Base-by-base conservation (phyloP, 2,329 filamentous ascomycete genomes). In the Ustulina deusta region DNA sequence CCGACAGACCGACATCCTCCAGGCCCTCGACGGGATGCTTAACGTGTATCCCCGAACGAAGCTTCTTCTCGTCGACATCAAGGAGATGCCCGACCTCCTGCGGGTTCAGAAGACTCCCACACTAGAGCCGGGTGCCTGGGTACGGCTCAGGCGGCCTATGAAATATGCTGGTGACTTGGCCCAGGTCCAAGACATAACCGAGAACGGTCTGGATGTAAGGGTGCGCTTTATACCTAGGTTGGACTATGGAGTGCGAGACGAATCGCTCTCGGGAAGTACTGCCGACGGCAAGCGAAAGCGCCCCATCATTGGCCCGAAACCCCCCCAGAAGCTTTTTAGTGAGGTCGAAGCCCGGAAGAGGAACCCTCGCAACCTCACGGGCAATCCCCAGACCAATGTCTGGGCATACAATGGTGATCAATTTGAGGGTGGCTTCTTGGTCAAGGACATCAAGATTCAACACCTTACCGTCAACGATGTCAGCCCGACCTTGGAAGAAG, bases 31-130 rank as follows among this genome's bases (percentile, higher is more conserved):
- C 69, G 92, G 91, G 48, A 88, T 99, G 76, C 88, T 93, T 69
- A 94, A 97, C 76, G 92, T 97, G 42, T 99, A 97, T 78, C 93
- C 95, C 61, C 90, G 93, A 64, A 91, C 89, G 32, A 96, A 94
- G 80, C 91, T 96, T 82, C 88, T 94, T 51, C 84, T 98, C 59
- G 93, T 99, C 48, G 93, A 96, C 56, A 94, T 98, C 75, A 97
- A 97, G 79, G 96, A 99, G 80, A 97, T 97, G 90, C 95, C 96
- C 1, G 96, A 98, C 80, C 87, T 99, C n/a, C 85, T 99, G 20
- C 90, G 94, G 59, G 93, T 97, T 32, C 90, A 89, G 68, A 97
- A 97, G 82, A 95, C 92, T 2, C 92, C 94, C 55, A 90, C 90
- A 29, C 84, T 99, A 38, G 90, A 96, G 74, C 92, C 91, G 10